Evolutionary conservation across 192 early-diverging fungal genomes (phyloP), one percentile per base, ranked within the genome.

Genomic region (Coemansia sp.): DNA sequence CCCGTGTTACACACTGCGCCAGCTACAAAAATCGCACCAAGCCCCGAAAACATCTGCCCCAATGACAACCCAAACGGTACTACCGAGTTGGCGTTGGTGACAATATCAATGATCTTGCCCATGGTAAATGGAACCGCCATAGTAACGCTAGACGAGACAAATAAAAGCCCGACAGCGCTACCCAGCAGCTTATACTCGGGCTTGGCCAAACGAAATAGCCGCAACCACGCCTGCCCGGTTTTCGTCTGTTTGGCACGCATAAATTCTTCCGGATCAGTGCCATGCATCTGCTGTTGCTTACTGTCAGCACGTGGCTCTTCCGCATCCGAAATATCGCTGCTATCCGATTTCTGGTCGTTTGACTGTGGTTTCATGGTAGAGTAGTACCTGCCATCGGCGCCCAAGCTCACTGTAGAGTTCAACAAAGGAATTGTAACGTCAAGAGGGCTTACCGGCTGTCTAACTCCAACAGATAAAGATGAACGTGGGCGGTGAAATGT

Each of bases 61-160:
- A 79, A 48, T n/a, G 80, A 55, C 54, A 84, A 53, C 0, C 83
- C 84, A n/a, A 67, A 66, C 39, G 79, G 80, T 0, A 74, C 48
- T 2, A 57, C 46, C 0, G 73, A 57, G 8, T 51, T 50, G 2
- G 81, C 70, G 14, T 61, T 79, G 13, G 83, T 81, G n/a, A 84
- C 84, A 15, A 86, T 79, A 44, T 86, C 84, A 37, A 86, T 81
- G 45, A 86, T 84, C 59, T 81, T 80, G 49, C 84, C 84, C 84
- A 86, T 86, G 10, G 84, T 72, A 36, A 86, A 83, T 5, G 84
- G 84, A 19, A 86, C 79, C 13, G 74, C 69, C 84, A 86, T 86
- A 5, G 84, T 84, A 8, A 86, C 72, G 16, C 66, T 65, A 11
- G 84, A 86, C 16, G 84, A 86, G 19, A 86, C 59, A 12, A 84